A percentile compares a stretch with the other conserved stretches of the same genome.
phyloP scores from a whole-genome alignment of 139 green algal genomes.

The Chlorella sp. region DNA sequence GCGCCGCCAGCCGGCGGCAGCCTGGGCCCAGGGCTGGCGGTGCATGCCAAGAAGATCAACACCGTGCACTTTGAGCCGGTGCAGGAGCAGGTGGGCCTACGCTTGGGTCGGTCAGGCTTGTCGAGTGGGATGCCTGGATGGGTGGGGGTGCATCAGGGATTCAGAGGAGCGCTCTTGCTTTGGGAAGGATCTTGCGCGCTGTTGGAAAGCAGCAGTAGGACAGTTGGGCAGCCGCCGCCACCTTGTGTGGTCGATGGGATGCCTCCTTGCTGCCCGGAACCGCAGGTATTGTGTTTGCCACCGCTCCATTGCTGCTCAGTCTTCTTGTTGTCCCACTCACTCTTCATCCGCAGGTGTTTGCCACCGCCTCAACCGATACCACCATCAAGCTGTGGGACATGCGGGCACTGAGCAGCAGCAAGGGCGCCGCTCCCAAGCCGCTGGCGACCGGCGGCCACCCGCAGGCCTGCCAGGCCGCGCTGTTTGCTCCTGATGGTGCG shows the following conservation, averaged over 20 bases:
- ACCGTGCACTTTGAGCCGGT: conserved; percentile 52
- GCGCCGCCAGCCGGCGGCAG: too few species aligned
- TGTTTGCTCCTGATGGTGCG: conserved; percentile 70
- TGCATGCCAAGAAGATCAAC: conserved; percentile 74
- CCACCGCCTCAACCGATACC: conserved; percentile 75
- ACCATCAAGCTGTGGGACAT: conserved; percentile 76
- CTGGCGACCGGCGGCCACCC: conserved; percentile 49
- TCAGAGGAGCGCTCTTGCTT: neutral
- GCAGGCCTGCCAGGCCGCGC: conserved; percentile 71
- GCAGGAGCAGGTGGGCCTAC: conserved; percentile 30
- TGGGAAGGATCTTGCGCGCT: neutral
- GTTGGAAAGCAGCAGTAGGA: too few species aligned
- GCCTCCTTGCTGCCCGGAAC: too few species aligned
- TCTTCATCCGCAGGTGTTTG: conserved; percentile 51
- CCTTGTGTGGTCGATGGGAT: too few species aligned
- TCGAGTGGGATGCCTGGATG: neutral
- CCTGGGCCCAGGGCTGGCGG: neutral
- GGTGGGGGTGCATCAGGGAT: neutral
- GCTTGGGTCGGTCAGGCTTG: too few species aligned
- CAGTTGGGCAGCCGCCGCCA: too few species aligned
- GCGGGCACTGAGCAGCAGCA: conserved; percentile 46
- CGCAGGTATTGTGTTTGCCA: too few species aligned
- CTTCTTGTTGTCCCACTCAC: neutral
- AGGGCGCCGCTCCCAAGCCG: conserved; percentile 32
- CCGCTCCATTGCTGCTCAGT: too few species aligned